These are phyloP conservation scores for Sordariomycetes sp. DNA, from an alignment of 2,329 filamentous ascomycete species.

Conservation along the genomic window DNA sequence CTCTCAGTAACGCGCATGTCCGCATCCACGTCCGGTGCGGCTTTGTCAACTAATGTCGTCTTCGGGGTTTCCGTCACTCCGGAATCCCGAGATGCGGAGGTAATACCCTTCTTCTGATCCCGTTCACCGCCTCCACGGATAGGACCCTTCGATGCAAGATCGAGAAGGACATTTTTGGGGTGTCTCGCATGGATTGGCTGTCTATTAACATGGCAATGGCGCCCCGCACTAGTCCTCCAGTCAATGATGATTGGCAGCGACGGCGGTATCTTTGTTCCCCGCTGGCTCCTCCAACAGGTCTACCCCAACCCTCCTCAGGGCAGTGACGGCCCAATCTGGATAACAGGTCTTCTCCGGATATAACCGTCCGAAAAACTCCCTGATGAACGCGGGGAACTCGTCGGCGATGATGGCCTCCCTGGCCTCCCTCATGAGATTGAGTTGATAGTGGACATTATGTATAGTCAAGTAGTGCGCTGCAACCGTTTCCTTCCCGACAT, in stretches of 20 bases:
- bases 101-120: background rate
- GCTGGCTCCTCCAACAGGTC: conserved; percentile 37
- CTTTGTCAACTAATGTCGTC: background rate
- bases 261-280: background rate
- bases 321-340: conserved; percentile 74
- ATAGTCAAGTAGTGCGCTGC: conserved; percentile 77
- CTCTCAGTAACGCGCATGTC: background rate
- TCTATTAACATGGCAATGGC: background rate
- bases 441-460: conserved; percentile 89
- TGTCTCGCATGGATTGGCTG: too few relatives aligned
- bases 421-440: conserved; percentile 66
- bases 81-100: background rate
- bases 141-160: too few relatives aligned
- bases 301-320: conserved; percentile 67
- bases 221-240: background rate
- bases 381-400: conserved; percentile 64
- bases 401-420: conserved; percentile 73
- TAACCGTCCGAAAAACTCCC: conserved; percentile 61
- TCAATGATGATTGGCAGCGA: background rate
- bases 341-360: conserved; percentile 53
- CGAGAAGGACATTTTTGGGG: too few relatives aligned
- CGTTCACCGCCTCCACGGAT: background rate
- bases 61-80: background rate
- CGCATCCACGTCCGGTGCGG: background rate
- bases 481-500: conserved; percentile 87